Evolutionary conservation across 2,329 filamentous ascomycete genomes (phyloP).

Genomic region (Lecanicillium sp.): DNA sequence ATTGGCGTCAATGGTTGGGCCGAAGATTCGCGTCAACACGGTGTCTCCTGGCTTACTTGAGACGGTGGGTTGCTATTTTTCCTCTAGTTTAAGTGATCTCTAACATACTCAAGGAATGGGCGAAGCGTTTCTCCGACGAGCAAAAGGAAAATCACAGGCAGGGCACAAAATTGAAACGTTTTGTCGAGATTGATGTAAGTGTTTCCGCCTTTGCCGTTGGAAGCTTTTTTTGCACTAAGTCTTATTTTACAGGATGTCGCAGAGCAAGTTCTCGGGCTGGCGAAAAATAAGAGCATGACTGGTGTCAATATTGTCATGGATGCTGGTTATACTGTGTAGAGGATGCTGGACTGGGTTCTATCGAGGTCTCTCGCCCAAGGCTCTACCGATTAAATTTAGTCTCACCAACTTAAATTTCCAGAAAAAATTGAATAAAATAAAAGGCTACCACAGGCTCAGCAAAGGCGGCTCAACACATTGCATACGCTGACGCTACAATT

Average conservation of each 20-base stretch:
- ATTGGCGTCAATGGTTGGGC: slow-evolving; percentile 43
- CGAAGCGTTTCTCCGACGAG: slow-evolving; percentile 46
- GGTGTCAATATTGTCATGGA: slow-evolving; percentile 45
- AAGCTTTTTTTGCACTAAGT: no score
- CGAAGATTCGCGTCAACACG: slow-evolving; percentile 50
- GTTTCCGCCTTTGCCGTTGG: slow-evolving; percentile 14
- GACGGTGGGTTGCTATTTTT: slow-evolving; percentile 26
- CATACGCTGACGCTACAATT: no score
- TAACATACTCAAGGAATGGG: slow-evolving; percentile 48
- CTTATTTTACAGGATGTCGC: slow-evolving; percentile 38
- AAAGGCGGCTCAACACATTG: no score
- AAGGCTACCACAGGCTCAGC: no score
- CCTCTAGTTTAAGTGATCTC: slow-evolving; percentile 4
- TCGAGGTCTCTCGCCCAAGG: no score
- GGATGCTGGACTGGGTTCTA: no score
- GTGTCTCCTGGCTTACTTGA: slow-evolving; percentile 46
- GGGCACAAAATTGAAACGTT: slow-evolving; percentile 50
- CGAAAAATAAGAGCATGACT: slow-evolving; percentile 39
- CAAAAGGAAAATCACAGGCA: slow-evolving; percentile 43
- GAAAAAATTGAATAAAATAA: no score
- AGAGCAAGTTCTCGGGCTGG: slow-evolving; percentile 42
- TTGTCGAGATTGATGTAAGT: slow-evolving; percentile 23
- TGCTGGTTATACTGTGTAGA: neutral
- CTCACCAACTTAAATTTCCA: no score
- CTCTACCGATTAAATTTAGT: no score